Evolutionary conservation across 176 grass and related monocot species (phyloP).

Genomic region (Oryza nivara): DNA sequence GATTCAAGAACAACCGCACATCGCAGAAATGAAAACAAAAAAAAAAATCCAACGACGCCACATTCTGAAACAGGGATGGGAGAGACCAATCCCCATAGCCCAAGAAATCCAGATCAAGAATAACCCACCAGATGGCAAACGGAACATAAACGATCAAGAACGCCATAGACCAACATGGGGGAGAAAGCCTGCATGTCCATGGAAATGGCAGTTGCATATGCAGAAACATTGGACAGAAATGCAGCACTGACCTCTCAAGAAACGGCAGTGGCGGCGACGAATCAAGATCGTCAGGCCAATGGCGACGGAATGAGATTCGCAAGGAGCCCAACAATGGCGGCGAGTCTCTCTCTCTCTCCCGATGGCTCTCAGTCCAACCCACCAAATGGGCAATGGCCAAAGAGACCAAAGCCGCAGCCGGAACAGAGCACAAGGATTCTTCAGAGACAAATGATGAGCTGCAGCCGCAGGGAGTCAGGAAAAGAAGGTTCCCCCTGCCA

Average conservation of each 20-base stretch:
- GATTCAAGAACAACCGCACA: neutral
- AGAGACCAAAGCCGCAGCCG: constrained; percentile 20
- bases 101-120: neutral
- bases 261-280: neutral
- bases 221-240: neutral
- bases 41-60: neutral
- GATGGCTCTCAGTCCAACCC: constrained; percentile 39
- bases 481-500: constrained; percentile 68
- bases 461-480: constrained; percentile 60
- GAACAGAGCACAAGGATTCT: constrained; percentile 60
- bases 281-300: constrained; percentile 15
- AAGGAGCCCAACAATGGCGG: too few relatives aligned
- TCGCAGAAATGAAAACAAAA: neutral
- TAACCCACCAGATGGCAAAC: neutral
- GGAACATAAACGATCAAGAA: neutral
- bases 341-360: neutral
- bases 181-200: neutral
- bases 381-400: constrained; percentile 5
- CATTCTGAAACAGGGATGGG: neutral
- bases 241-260: constrained; percentile 1
- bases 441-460: constrained; percentile 66
- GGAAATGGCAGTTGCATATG: neutral
- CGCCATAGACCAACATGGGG: neutral
- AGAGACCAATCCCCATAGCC: neutral
- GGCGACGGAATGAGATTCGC: constrained; percentile 16